Conservation (phyloP, 495 filamentous ascomycete genomes). For the Tricharina praecox region DNA sequence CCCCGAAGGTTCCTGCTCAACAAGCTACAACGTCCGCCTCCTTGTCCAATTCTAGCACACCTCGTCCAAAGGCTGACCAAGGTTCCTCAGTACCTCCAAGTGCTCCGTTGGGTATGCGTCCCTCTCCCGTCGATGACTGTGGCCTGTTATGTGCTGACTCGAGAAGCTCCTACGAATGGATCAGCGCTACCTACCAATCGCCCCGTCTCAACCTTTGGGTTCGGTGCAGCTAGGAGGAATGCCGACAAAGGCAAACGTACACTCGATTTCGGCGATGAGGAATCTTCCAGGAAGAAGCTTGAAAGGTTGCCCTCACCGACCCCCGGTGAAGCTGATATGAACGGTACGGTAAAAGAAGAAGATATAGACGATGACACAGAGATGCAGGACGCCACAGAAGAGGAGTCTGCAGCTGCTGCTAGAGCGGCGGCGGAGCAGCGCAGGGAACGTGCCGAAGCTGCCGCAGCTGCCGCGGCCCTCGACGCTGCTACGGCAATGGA, state of each 20-base stretch:
- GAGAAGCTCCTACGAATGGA: conserved; percentile 27
- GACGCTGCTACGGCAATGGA: conserved; percentile 29
- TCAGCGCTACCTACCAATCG: conserved; percentile 40
- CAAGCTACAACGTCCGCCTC: conserved; percentile 35
- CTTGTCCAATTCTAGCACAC: conserved; percentile 29
- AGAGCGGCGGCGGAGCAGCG: conserved; percentile 61
- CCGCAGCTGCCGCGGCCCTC: conserved; percentile 25
- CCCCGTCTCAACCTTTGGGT: conserved; percentile 63
- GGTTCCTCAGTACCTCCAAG: conserved; percentile 34
- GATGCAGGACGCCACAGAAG: conserved; percentile 62
- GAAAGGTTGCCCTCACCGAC: conserved; percentile 66
- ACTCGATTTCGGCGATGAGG: conserved; percentile 75
- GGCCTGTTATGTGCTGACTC: background rate
- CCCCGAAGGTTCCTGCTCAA: conserved; percentile 49
- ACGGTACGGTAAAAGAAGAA: conserved; percentile 36
- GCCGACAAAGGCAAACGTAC: conserved; percentile 54
- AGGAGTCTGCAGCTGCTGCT: conserved; percentile 70
- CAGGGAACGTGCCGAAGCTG: conserved; percentile 43
- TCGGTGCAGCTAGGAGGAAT: conserved; percentile 47
- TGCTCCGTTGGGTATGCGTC: conserved; percentile 31
- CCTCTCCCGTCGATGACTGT: conserved; percentile 16
- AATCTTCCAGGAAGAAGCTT: conserved; percentile 65
- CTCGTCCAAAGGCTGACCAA: conserved; percentile 38
- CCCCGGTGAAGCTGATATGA: conserved; percentile 42
- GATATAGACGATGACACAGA: conserved; percentile 64